These are phyloP conservation scores for Evansstolkia leycettana DNA, from an alignment of 495 filamentous ascomycete genomes.

Conservation along the genomic window DNA sequence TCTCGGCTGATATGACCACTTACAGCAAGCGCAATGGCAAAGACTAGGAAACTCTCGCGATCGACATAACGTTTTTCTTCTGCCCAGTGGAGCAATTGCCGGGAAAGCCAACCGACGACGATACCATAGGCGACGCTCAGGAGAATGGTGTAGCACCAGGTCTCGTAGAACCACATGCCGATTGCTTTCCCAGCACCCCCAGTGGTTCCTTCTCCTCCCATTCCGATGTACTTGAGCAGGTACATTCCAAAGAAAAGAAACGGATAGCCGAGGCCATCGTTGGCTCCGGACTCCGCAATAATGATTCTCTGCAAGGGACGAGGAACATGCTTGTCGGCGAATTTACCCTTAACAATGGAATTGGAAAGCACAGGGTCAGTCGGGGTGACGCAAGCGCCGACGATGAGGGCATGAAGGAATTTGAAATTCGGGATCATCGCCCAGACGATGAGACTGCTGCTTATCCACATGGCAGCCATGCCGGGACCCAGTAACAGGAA, in stretches of 20 bases:
- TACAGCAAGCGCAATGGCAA: constrained; percentile 71
- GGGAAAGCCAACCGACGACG: constrained; percentile 66
- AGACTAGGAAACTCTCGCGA: constrained; percentile 81
- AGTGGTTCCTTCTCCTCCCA: constrained; percentile 39
- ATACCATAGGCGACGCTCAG: constrained; percentile 70
- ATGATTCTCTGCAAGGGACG: constrained; percentile 75
- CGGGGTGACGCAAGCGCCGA: constrained; percentile 79
- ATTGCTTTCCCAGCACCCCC: constrained; percentile 58
- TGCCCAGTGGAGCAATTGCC: constrained; percentile 72
- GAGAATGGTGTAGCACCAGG: constrained; percentile 73
- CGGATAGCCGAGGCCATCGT: constrained; percentile 89
- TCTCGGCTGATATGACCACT: constrained; percentile 17
- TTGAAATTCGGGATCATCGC: constrained; percentile 59
- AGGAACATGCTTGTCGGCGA: constrained; percentile 82
- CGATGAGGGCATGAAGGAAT: constrained; percentile 65
- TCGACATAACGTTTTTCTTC: constrained; percentile 76
- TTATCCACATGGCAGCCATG: constrained; percentile 86
- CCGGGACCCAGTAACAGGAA: constrained; percentile 68
- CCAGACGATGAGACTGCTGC: constrained; percentile 66
- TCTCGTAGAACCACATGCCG: constrained; percentile 76
- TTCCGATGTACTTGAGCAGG: constrained; percentile 60
- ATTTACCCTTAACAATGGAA: constrained; percentile 86
- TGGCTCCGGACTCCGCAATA: constrained; percentile 80
- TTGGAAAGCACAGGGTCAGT: constrained; percentile 87
- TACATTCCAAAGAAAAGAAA: constrained; percentile 82